These are phyloP conservation scores for Porphyrellus cyaneotinctus DNA, from an alignment of 768 basidiomycete species.

Conservation along the genomic window DNA sequence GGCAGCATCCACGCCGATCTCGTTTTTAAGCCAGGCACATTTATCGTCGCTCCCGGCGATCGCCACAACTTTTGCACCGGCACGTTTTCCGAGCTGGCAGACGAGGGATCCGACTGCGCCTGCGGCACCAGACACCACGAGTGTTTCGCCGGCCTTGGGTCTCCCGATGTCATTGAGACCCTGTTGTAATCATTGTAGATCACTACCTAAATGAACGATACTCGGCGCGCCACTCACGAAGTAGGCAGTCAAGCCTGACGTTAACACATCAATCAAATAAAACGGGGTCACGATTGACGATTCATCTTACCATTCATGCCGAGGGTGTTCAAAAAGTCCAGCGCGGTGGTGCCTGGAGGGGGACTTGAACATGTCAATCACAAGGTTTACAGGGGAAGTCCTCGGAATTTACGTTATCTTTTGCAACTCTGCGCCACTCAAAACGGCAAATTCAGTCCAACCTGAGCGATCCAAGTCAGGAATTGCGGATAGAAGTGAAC, in stretches of 20 bases:
- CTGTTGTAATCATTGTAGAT: slow-evolving; percentile 34
- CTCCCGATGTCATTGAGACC: slow-evolving; percentile 79
- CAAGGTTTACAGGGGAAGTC: neutral
- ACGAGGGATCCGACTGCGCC: slow-evolving; percentile 83
- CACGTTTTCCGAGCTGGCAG: slow-evolving; percentile 79
- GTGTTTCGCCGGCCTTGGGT: slow-evolving; percentile 78
- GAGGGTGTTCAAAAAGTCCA: slow-evolving; percentile 84
- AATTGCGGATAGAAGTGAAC: neutral
- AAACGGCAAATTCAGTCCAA: slow-evolving; percentile 72
- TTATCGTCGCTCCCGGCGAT: slow-evolving; percentile 86
- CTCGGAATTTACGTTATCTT: slow-evolving; percentile 51
- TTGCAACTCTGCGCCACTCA: slow-evolving; percentile 48
- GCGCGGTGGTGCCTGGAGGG: slow-evolving; percentile 52
- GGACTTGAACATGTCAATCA: slow-evolving; percentile 34
- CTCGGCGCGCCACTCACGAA: slow-evolving; percentile 49
- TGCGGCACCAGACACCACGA: slow-evolving; percentile 88
- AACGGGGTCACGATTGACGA: neutral
- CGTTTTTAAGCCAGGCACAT: slow-evolving; percentile 78
- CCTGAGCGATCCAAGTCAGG: slow-evolving; percentile 38
- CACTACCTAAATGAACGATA: neutral
- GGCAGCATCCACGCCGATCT: slow-evolving; percentile 77
- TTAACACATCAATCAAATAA: neutral
- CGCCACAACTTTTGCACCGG: slow-evolving; percentile 79
- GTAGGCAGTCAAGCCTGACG: slow-evolving; percentile 82
- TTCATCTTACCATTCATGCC: slow-evolving; percentile 60